phyloP scores from a whole-genome alignment of 345 rosid genomes.

The Boechera retrofracta region DNA sequence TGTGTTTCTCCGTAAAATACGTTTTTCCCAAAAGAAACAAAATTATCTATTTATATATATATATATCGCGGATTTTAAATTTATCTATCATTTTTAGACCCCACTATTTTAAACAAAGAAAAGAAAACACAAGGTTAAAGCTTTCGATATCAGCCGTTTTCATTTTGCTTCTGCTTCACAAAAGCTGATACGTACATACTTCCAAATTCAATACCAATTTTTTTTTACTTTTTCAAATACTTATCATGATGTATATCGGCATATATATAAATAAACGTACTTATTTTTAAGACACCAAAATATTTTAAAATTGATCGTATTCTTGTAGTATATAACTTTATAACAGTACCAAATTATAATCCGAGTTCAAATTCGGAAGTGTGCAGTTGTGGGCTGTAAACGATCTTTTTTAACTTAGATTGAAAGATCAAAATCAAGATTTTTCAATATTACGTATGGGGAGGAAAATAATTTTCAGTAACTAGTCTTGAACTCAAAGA shows the following conservation, averaged over 20 bases:
- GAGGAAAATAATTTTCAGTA: neutral
- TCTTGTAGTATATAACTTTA: neutral
- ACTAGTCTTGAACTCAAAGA: neutral
- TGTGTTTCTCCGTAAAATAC: constrained; percentile 31
- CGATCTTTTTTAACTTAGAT: neutral
- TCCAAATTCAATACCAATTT: neutral
- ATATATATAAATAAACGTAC: neutral
- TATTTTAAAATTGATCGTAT: neutral
- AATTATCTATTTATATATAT: constrained; percentile 11
- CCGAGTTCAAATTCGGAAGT: neutral
- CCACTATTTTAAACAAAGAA: constrained; percentile 25
- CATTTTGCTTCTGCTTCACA: constrained; percentile 34
- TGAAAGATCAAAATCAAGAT: neutral
- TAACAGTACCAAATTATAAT: neutral
- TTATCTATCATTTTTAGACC: constrained; percentile 21
- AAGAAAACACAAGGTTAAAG: constrained; percentile 21
- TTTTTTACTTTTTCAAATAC: neutral
- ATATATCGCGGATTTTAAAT: constrained; percentile 23
- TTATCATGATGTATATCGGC: neutral
- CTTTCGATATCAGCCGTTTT: constrained; percentile 37
- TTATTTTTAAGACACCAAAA: neutral
- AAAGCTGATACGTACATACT: constrained; percentile 33
- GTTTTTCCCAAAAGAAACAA: constrained; percentile 35
- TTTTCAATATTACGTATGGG: neutral
- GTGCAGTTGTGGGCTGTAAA: neutral